Evolutionary conservation across 805 yeast species (phyloP).

Genomic region (Zygosaccharomyces bisporus): DNA sequence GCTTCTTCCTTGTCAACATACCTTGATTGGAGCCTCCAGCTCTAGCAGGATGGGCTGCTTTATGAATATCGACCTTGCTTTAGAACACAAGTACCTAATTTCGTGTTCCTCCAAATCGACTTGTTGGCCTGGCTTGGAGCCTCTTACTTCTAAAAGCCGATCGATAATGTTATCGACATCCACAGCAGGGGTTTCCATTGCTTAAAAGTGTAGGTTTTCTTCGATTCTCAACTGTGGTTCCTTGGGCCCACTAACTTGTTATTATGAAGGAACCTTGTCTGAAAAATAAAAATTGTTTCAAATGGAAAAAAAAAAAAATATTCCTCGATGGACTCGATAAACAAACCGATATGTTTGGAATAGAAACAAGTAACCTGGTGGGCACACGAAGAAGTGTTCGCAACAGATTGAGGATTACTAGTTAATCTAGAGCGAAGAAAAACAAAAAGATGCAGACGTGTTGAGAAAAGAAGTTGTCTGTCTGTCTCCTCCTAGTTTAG

Average conservation of each 20-base stretch:
- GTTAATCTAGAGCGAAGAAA: background rate
- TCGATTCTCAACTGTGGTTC: background rate
- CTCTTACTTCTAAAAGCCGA: slow-evolving; percentile 94
- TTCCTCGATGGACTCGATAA: slow-evolving; percentile 1
- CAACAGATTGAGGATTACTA: background rate
- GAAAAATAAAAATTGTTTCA: slow-evolving; percentile 5
- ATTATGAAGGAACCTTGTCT: background rate
- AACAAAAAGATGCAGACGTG: background rate
- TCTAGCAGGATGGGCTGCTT: slow-evolving; percentile 95
- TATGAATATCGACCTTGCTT: slow-evolving; percentile 96
- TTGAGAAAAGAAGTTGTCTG: background rate
- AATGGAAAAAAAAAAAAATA: slow-evolving; percentile 3
- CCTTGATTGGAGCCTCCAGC: slow-evolving; percentile 94
- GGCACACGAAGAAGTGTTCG: background rate
- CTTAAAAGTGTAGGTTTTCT: slow-evolving; percentile 1
- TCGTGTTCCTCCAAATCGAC: slow-evolving; percentile 92
- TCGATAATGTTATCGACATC: slow-evolving; percentile 97
- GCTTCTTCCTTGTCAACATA: slow-evolving; percentile 39
- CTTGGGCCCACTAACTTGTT: slow-evolving; percentile 1
- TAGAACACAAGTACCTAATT: slow-evolving; percentile 91
- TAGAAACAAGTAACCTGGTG: background rate
- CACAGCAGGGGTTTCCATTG: slow-evolving; percentile 62
- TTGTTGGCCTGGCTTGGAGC: slow-evolving; percentile 97
- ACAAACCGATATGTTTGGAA: background rate
- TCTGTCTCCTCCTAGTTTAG: background rate